phyloP scores from a whole-genome alignment of 2,329 filamentous ascomycete genomes.

The Trichoderma lentiforme region DNA sequence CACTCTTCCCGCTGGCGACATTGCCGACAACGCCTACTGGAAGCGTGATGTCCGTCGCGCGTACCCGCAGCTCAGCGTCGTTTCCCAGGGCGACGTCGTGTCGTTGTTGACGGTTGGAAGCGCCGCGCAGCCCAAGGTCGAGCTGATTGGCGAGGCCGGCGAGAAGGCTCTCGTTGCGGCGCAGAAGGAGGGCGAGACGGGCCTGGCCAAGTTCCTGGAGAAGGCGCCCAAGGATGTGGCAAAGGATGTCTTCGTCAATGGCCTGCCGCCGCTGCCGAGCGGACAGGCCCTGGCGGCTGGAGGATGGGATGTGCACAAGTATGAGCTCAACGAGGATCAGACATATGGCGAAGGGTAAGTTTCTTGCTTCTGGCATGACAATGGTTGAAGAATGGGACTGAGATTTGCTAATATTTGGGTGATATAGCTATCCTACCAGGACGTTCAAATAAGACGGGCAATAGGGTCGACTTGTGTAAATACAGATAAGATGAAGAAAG shows the following conservation, averaged over 20 bases:
- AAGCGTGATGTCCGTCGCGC: constrained; percentile 82
- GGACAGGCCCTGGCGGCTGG: constrained; percentile 56
- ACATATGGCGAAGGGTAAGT: constrained; percentile 69
- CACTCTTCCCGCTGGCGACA: constrained; percentile 56
- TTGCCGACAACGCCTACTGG: constrained; percentile 58
- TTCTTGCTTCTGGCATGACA: background rate
- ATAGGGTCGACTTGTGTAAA: constrained; percentile 26
- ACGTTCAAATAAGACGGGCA: constrained; percentile 49
- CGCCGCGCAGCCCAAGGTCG: constrained; percentile 74
- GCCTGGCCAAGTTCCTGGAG: constrained; percentile 71
- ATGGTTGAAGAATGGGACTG: background rate
- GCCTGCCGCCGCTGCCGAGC: constrained; percentile 82
- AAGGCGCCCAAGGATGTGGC: constrained; percentile 51
- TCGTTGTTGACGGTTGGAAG: constrained; percentile 82
- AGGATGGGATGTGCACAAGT: constrained; percentile 65
- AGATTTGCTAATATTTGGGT: constrained; percentile 29
- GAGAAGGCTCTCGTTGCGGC: constrained; percentile 68
- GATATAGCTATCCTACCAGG: constrained; percentile 59
- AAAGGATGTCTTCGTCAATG: constrained; percentile 66
- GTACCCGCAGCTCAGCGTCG: constrained; percentile 76
- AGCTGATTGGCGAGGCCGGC: constrained; percentile 65
- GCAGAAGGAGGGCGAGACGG: constrained; percentile 70
- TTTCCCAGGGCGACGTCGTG: constrained; percentile 82
- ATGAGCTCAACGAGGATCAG: constrained; percentile 62
- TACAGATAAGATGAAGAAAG: constrained; percentile 30